phyloP scores from a whole-genome alignment of 1,284 basidiomycete species.

The Amylostereum areolatum region DNA sequence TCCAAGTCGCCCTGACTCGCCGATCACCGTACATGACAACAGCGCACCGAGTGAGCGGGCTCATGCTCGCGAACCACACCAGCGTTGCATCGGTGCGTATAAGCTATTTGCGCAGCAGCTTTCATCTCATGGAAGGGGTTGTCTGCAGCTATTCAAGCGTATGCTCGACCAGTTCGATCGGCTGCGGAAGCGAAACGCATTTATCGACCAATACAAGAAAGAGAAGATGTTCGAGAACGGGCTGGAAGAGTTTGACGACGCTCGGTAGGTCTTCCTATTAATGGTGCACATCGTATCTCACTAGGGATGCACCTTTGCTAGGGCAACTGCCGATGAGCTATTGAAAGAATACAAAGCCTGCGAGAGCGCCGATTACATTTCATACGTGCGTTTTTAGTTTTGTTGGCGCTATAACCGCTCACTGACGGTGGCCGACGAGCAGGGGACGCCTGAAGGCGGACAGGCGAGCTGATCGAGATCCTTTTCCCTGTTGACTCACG shows the following conservation, averaged over 20 bases:
- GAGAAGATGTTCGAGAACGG: slow-evolving; percentile 91
- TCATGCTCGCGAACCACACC: slow-evolving; percentile 99
- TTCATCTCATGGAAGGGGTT: background rate
- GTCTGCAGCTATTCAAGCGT: slow-evolving; percentile 80
- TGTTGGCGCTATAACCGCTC: too few relatives aligned
- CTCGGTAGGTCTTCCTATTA: slow-evolving; percentile 50
- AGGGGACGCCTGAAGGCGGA: slow-evolving; percentile 2
- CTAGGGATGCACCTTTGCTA: slow-evolving; percentile 21
- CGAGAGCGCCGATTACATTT: slow-evolving; percentile 87
- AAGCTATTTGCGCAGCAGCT: background rate
- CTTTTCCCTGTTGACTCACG: too few relatives aligned
- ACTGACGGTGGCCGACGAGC: background rate
- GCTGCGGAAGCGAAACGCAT: slow-evolving; percentile 86
- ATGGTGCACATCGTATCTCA: background rate
- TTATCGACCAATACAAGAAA: slow-evolving; percentile 96
- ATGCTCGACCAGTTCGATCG: slow-evolving; percentile 96
- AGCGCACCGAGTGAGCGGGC: slow-evolving; percentile 90
- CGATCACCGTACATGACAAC: slow-evolving; percentile 86
- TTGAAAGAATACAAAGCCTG: slow-evolving; percentile 91
- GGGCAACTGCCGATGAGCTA: slow-evolving; percentile 80
- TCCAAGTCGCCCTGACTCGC: slow-evolving; percentile 94
- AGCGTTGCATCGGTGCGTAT: slow-evolving; percentile 85
- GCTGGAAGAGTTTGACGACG: slow-evolving; percentile 92
- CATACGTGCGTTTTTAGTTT: slow-evolving; percentile 49
- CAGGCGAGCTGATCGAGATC: background rate